A percentile compares a stretch with the other conserved stretches of the same genome.
phyloP scores from a whole-genome alignment of 306 rosid genomes.

The Cyclanthera cordifolia region DNA sequence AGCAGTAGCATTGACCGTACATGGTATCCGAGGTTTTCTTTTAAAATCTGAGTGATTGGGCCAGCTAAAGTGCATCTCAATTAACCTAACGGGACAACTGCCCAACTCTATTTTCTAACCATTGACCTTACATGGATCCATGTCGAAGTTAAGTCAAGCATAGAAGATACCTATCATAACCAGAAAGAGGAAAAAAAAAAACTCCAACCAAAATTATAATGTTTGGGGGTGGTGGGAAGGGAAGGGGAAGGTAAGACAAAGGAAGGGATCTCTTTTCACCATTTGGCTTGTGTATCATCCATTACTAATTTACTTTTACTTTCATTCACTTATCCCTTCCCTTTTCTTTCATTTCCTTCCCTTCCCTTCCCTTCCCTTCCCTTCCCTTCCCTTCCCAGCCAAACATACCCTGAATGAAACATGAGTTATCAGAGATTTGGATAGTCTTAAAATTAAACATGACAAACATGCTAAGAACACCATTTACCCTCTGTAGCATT shows the following conservation, averaged over 20 bases:
- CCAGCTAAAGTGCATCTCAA: too few relatives aligned
- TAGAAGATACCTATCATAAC: background rate
- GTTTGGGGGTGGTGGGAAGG: too few relatives aligned
- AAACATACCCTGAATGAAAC: background rate
- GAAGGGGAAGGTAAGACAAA: too few relatives aligned
- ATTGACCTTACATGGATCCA: background rate
- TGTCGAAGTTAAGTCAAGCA: background rate
- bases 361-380: too few relatives aligned
- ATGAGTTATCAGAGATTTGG: background rate
- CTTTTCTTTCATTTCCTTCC: too few relatives aligned
- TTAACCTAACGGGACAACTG: too few relatives aligned
- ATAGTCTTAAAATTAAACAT: background rate
- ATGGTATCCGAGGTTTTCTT: background rate
- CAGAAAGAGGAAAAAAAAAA: background rate
- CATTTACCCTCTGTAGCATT: constrained; percentile 46
- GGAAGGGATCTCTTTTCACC: too few relatives aligned
- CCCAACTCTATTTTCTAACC: background rate
- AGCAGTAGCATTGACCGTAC: background rate
- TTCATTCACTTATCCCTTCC: too few relatives aligned
- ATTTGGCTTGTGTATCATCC: too few relatives aligned
- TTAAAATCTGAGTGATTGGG: too few relatives aligned
- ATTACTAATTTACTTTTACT: too few relatives aligned
- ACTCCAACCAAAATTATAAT: background rate
- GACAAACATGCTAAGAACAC: background rate
- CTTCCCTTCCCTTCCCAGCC: too few relatives aligned